Conservation (phyloP, 2,329 filamentous ascomycete species). For the Chrysoporthe deuterocubensis region DNA sequence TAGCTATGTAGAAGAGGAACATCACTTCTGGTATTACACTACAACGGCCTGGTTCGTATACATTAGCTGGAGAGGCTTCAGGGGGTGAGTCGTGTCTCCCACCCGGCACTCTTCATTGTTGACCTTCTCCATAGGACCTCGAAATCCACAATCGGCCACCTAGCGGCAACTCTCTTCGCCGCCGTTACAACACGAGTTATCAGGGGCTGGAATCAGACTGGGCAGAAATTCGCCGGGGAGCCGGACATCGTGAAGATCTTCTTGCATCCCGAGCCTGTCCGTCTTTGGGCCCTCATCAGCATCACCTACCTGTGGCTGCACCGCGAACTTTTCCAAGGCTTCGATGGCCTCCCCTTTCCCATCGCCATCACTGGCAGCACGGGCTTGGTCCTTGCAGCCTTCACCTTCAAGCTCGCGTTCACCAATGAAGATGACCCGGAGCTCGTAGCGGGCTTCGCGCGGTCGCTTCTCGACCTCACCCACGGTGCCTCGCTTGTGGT, state of each 20-base stretch:
- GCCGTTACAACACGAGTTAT: conserved; percentile 68
- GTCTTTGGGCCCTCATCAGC: conserved; percentile 77
- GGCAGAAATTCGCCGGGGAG: conserved; percentile 92
- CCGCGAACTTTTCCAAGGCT: conserved; percentile 47
- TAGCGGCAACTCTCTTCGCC: conserved; percentile 47
- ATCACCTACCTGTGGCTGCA: conserved; percentile 68
- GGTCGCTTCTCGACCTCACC: conserved; percentile 45
- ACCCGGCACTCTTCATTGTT: conserved; percentile 10
- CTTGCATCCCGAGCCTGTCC: conserved; percentile 62
- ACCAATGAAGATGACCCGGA: conserved; percentile 88
- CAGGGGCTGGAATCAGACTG: conserved; percentile 93
- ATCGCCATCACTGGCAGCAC: conserved; percentile 47
- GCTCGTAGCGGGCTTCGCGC: conserved; percentile 60
- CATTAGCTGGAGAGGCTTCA: conserved; percentile 53
- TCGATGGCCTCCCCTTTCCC: conserved; percentile 47
- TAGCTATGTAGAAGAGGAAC: conserved; percentile 97
- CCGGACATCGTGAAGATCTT: conserved; percentile 81
- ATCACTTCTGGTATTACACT: conserved; percentile 98
- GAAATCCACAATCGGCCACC: conserved; percentile 35
- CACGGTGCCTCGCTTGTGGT: conserved; percentile 51
- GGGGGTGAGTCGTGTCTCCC: conserved; percentile 38
- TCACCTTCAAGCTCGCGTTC: conserved; percentile 89
- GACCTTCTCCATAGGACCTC: conserved; percentile 29
- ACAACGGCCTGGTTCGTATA: conserved; percentile 70
- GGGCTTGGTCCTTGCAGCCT: conserved; percentile 56